Evolutionary conservation across 108 stramenopile genomes (phyloP), one percentile per base, ranked within the genome.

Genomic region (Epithemia pelagica): DNA sequence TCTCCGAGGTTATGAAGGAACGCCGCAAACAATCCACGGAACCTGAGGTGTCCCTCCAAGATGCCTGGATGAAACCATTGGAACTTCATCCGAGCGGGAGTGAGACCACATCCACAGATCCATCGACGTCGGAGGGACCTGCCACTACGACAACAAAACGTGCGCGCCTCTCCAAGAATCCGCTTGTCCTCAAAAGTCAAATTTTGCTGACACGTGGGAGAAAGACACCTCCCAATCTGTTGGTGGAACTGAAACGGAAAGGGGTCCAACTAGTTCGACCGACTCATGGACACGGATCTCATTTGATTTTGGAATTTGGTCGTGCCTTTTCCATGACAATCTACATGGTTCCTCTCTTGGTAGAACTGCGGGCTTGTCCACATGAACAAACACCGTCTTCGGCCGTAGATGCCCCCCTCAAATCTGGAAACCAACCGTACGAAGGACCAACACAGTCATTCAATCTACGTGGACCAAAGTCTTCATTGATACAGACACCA

Each of bases 291-390:
- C 51, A 62, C 1, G 68, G 70, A 26, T 71, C 82, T 18, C 74
- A 84, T 67, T 62, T 92, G 58, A 65, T 73, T 27, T 28, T 92
- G 25, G 74, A 81, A 26, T 92, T 89, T 79, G 90, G 80, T 25
- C 66, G 58, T 31, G 83, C 84, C 10, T 92, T 92, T 80, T 74
- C 72, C 62, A 86, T 92, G 86, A 82, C 80, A 28, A 83, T 92
- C 55, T 88, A 83, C 68, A 70, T 92, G 53, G 72, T 59, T 19
- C 91, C 91, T 21, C 60, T 92, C 8, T n/a, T 89, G 28, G 91
- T 92, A 10, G 66, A 73, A 0, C 63, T 91, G 25, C 77, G 86
- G 58, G 90, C 87, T 25, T 46, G 37, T 15, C 37, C 5, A 46
- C 37, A 15, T 10, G 37, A 46, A 46, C 37, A 46, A 15, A 46